Evolutionary conservation across 257 asterid species (phyloP), one percentile per base, ranked within the genome.

Genomic region (Forsythia viridissima): DNA sequence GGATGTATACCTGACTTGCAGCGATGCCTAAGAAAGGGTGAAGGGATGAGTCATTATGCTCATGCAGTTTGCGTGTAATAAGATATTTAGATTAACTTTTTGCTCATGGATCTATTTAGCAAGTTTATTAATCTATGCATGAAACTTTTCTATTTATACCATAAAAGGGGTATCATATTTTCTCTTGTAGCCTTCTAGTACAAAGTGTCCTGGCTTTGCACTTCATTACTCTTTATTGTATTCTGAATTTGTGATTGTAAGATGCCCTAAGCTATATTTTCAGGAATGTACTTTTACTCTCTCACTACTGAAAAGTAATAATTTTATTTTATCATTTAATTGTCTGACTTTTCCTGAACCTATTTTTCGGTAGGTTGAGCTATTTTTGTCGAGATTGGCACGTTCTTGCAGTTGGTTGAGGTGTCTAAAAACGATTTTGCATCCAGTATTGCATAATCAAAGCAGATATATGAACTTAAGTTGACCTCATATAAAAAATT

Each of bases 1-100:
- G 89, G 87, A 95, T 95, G 99, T 95, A 95, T 70, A 92, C 99
- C 52, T 86, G 96, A 84, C 99, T 95, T 76, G 99, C 99, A 44
- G 99, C 99, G 82, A 93, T 93, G 97, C 93, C 97, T 77, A 95
- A 93, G 88, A 92, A 92, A 81, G 96, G 98, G 18, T 93, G 86
- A 89, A 38, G 34, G 43, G 16, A 24, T 43, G 71, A 41, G 5
- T 51, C 76, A 72, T 57, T 66, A 42, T 41, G 75, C 78, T 71
- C 63, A 11, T 42, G 16, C 42, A 21, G 71, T 52, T 75, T 42
- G 76, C 68, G 10, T 75, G 52, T 34, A 40, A 63, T 52, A 68
- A 13, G 51, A 39, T 59, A 18, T 55, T 67, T 16, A 9, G 5
- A 21, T 21, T 55, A 8, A 46, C 43, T 12, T 38, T 82, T 82